Base-by-base conservation (phyloP, 345 rosid species). In the Passiflora organensis region DNA sequence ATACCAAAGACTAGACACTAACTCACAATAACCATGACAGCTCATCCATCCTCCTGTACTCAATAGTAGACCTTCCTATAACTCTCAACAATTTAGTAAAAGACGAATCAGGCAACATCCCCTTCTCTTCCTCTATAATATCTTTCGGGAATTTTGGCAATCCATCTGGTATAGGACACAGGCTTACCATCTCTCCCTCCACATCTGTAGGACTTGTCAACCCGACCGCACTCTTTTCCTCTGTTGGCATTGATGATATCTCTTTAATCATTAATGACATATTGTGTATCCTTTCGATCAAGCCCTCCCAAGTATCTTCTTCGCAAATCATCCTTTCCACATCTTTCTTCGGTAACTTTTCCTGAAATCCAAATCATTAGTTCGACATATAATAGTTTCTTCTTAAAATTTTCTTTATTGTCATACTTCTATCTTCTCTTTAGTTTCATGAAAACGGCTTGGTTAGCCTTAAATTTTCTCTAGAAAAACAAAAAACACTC, bases 61-160 rank as follows among this genome's bases (percentile, higher is more conserved):
- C n/a, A n/a, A n/a, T n/a, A n/a, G n/a, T n/a, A n/a, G n/a, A n/a
- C n/a, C n/a, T n/a, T 21, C 94, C 95, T 58, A 68, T 85, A 14
- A 60, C 34, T 63, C 97, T 78, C 55, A 91, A 95, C 71, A 91
- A 53, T 56, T 75, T 75, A 0, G 96, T 91, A 64, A 39, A 87
- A 1, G 83, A 69, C 0, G 94, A 87, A 63, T 91, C 96, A 0
- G 91, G 89, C 97, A 87, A 76, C 69, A 58, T 85, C 15, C 66
- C 79, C 28, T 51, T 76, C 69, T 85, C 97, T 78, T 87, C 96
- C 74, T 87, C 94, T 24, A 87, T 89, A 14, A 91, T 36, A 68
- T 91, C 96, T 44, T 78, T 76, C 56, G 36, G 65, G 0, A 94
- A 68, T 63, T 80, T 91, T 5, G 97, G 97, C 49, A 91, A 65